Evolutionary conservation across 2,329 filamentous ascomycete genomes (phyloP).

Genomic region (Nothophoma quercina): DNA sequence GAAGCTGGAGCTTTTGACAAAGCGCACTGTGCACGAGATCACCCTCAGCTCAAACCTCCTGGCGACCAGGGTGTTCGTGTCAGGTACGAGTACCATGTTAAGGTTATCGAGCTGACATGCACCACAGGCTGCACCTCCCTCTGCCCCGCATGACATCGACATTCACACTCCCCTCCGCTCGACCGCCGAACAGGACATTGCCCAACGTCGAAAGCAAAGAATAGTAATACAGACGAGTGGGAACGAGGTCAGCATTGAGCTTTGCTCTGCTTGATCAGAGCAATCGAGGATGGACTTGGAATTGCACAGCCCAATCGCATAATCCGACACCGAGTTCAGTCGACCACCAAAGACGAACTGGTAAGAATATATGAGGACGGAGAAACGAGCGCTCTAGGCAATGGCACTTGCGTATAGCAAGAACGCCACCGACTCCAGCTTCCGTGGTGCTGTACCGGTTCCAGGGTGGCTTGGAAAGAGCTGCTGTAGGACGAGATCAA

Average conservation of each 20-base stretch:
- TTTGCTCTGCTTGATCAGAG: slow-evolving; percentile 4
- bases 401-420: too few species aligned
- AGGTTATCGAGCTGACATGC: not conserved
- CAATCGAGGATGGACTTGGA: not conserved
- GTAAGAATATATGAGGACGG: not conserved
- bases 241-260: slow-evolving; percentile 2
- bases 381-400: too few species aligned
- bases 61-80: not conserved
- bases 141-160: too few species aligned
- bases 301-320: not conserved
- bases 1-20: too few species aligned
- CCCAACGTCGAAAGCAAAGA: too few species aligned
- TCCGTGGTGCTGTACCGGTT: not conserved
- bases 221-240: not conserved
- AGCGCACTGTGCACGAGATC: not conserved
- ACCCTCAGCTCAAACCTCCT: not conserved
- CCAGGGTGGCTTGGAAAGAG: too few species aligned
- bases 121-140: not conserved
- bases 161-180: not conserved
- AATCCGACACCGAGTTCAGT: not conserved
- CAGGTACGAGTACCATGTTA: not conserved
- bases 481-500: too few species aligned
- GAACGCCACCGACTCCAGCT: not conserved
- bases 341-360: not conserved
- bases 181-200: not conserved